Conservation (phyloP, 2,329 filamentous ascomycete species). For the Hypoxylon sp. region DNA sequence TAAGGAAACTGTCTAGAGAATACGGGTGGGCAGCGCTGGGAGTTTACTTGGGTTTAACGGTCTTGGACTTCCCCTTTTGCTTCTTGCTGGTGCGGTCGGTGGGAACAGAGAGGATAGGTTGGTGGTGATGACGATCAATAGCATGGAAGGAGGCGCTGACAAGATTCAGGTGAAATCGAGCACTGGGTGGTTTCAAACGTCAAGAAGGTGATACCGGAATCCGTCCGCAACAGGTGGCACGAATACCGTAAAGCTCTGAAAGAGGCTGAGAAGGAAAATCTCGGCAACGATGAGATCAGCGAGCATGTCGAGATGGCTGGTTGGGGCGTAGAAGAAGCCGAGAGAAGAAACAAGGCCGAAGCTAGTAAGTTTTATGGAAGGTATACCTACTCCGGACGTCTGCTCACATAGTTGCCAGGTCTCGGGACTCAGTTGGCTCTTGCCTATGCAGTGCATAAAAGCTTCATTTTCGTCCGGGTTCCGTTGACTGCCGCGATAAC, state of each 20-base stretch:
- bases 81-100: constrained; percentile 87
- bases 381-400: constrained; percentile 2
- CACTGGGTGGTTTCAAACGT: constrained; percentile 75
- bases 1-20: constrained; percentile 89
- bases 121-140: constrained; percentile 51
- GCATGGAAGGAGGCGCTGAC: constrained; percentile 28
- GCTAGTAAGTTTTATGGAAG: constrained; percentile 75
- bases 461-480: constrained; percentile 95
- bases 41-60: constrained; percentile 88
- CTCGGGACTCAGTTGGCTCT: constrained; percentile 87
- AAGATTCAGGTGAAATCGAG: constrained; percentile 70
- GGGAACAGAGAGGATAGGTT: constrained; percentile 88
- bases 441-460: constrained; percentile 98
- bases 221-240: constrained; percentile 68
- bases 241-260: constrained; percentile 65
- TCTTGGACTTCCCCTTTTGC: constrained; percentile 94
- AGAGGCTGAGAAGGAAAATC: constrained; percentile 60
- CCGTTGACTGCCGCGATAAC: constrained; percentile 91
- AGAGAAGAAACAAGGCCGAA: constrained; percentile 72
- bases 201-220: constrained; percentile 71
- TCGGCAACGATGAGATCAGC: constrained; percentile 61
- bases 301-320: constrained; percentile 66
- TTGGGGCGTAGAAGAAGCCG: constrained; percentile 75
- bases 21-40: constrained; percentile 95
- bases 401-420: constrained; percentile 59